These are phyloP conservation scores for Myriosclerotinia scirpicola DNA, from an alignment of 2,329 filamentous ascomycete genomes.

Conservation along the genomic window DNA sequence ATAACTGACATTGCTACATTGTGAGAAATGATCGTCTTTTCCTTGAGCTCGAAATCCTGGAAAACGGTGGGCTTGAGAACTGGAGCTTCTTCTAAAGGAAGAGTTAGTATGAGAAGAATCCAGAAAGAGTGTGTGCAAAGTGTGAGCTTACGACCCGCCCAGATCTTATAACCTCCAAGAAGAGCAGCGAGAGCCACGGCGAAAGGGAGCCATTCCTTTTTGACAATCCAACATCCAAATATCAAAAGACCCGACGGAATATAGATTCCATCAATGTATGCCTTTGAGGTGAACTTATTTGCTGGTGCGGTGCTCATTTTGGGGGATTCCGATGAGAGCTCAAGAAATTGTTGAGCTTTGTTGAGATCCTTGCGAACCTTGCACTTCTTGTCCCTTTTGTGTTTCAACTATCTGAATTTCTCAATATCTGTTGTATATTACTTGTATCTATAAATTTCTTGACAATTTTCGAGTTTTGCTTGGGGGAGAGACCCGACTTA, in stretches of 20 bases:
- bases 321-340: constrained; percentile 22
- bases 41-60: constrained; percentile 88
- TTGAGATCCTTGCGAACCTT: background rate
- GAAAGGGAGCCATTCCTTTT: constrained; percentile 73
- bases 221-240: constrained; percentile 73
- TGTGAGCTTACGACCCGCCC: constrained; percentile 62
- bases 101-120: constrained; percentile 23
- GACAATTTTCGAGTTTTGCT: background rate
- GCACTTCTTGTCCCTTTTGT: constrained; percentile 4
- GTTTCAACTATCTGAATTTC: background rate
- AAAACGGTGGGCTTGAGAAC: constrained; percentile 84
- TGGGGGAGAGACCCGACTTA: background rate
- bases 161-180: constrained; percentile 71
- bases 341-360: constrained; percentile 30
- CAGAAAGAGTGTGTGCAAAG: background rate
- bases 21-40: constrained; percentile 95
- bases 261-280: constrained; percentile 77
- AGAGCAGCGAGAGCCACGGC: constrained; percentile 65
- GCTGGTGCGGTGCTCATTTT: constrained; percentile 20
- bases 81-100: constrained; percentile 65
- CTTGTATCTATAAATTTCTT: background rate
- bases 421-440: background rate
- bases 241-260: constrained; percentile 79
- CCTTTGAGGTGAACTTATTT: constrained; percentile 46
- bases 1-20: constrained; percentile 84